These are phyloP conservation scores for Thecaphora thlaspeos DNA, from an alignment of 1,284 basidiomycete genomes.

Conservation along the genomic window DNA sequence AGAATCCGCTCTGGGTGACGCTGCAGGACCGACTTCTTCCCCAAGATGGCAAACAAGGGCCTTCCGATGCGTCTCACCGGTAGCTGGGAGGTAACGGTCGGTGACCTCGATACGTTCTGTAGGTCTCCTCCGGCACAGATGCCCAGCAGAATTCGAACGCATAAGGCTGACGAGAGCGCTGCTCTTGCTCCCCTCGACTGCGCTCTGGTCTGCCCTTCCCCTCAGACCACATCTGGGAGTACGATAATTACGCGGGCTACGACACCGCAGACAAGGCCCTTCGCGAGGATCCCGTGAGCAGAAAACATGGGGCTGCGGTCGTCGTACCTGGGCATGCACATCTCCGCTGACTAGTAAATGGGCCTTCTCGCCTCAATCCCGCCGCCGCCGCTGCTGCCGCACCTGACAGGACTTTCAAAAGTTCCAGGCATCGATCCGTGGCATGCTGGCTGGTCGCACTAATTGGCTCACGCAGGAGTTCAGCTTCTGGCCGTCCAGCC, in stretches of 20 bases:
- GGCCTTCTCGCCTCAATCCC: no score
- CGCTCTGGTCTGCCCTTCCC: neutral
- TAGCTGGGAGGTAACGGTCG: conserved; percentile 51
- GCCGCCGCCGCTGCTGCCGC: no score
- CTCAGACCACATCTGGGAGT: conserved; percentile 54
- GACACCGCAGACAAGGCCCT: conserved; percentile 35
- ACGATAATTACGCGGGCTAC: conserved; percentile 52
- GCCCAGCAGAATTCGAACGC: no score
- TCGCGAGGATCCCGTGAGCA: conserved; percentile 14
- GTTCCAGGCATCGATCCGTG: conserved; percentile 18
- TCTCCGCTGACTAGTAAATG: no score
- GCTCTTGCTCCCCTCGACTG: no score
- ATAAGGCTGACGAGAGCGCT: no score
- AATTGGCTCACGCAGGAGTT: conserved; percentile 56
- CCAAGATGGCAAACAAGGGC: conserved; percentile 33
- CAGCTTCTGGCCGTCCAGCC: conserved; percentile 49
- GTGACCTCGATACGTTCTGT: conserved; percentile 54
- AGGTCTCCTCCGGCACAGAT: conserved; percentile 1
- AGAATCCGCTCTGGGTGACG: no score
- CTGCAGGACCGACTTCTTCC: conserved; percentile 39
- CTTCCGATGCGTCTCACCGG: conserved; percentile 36
- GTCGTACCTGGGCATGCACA: no score
- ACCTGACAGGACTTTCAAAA: conserved; percentile 20
- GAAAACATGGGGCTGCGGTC: no score
- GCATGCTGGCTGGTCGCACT: conserved; percentile 35